Percentiles rank a stretch among this genome's conserved stretches.
phyloP scores from a whole-genome alignment of 805 yeast genomes.

The Cyberlindnera meyerae region DNA sequence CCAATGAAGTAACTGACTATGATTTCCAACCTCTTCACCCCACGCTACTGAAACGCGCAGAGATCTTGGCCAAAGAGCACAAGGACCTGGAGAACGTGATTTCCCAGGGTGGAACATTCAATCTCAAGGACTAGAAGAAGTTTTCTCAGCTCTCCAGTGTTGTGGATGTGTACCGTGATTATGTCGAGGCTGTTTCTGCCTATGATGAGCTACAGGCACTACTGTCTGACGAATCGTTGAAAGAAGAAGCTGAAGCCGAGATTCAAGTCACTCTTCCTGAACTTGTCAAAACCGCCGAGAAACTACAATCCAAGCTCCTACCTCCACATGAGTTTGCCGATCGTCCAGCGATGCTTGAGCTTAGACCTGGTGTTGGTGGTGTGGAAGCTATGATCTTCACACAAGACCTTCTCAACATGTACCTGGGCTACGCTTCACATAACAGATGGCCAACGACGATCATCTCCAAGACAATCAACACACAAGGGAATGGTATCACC shows the following conservation, averaged over 20 bases:
- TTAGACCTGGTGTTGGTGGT: constrained; percentile 96
- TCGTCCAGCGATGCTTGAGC: constrained; percentile 72
- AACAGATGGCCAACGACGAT: constrained; percentile 65
- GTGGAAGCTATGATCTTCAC: constrained; percentile 88
- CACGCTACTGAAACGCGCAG: constrained; percentile 44
- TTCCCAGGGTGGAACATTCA: constrained; percentile 38
- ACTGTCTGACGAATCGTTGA: constrained; percentile 42
- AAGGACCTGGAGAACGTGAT: constrained; percentile 36
- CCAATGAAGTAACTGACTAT: constrained; percentile 9
- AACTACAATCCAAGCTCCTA: constrained; percentile 53
- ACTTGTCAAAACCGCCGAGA: constrained; percentile 37
- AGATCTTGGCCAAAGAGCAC: constrained; percentile 37
- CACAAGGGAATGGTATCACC: constrained; percentile 60
- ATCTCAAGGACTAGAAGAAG: constrained; percentile 43
- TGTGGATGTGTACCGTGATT: constrained; percentile 37
- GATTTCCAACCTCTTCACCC: constrained; percentile 41
- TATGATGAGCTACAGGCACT: constrained; percentile 41
- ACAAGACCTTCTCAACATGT: constrained; percentile 76
- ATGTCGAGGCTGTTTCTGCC: constrained; percentile 26
- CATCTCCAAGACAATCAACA: constrained; percentile 50
- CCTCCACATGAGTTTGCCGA: constrained; percentile 78
- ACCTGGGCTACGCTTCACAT: constrained; percentile 59
- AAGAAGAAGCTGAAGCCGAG: constrained; percentile 61
- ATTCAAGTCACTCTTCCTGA: constrained; percentile 41
- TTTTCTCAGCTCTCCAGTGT: constrained; percentile 42